Conservation (phyloP, 2,329 filamentous ascomycete species). For the Elsinoe ampelina region DNA sequence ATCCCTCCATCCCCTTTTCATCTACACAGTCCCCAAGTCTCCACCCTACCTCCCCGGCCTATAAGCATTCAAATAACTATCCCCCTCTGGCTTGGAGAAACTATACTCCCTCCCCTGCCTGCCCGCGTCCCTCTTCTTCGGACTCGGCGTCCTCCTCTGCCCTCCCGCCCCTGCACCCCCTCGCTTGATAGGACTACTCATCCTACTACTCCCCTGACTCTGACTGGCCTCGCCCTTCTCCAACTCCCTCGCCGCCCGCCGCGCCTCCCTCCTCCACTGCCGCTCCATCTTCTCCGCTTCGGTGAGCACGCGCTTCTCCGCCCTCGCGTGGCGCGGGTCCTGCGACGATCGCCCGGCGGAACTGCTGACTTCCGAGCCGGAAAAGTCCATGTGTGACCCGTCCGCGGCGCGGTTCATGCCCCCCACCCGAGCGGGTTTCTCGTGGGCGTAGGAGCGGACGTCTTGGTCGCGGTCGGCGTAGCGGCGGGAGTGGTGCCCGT, state of each 20-base stretch:
- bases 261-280: constrained; percentile 32
- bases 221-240: constrained; percentile 23
- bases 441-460: constrained; percentile 73
- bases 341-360: not conserved
- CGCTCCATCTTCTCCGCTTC: constrained; percentile 32
- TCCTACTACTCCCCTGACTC: constrained; percentile 2
- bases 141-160: constrained; percentile 5
- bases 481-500: constrained; percentile 35
- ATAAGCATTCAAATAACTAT: constrained; percentile 12
- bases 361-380: constrained; percentile 44
- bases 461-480: constrained; percentile 51
- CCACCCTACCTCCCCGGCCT: not conserved
- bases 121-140: not conserved
- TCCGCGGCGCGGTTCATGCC: constrained; percentile 79
- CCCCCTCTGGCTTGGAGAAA: not conserved
- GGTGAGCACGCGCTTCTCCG: constrained; percentile 28
- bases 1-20: not conserved
- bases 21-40: not conserved
- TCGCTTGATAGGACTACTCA: not conserved
- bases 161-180: not conserved
- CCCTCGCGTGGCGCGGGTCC: constrained; percentile 28
- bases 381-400: constrained; percentile 70
- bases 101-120: constrained; percentile 6
- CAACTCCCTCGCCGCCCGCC: constrained; percentile 29
- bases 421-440: constrained; percentile 77